Evolutionary conservation across 352 stramenopile genomes (phyloP).

Genomic region (Phytopythium chamaehyphon): DNA sequence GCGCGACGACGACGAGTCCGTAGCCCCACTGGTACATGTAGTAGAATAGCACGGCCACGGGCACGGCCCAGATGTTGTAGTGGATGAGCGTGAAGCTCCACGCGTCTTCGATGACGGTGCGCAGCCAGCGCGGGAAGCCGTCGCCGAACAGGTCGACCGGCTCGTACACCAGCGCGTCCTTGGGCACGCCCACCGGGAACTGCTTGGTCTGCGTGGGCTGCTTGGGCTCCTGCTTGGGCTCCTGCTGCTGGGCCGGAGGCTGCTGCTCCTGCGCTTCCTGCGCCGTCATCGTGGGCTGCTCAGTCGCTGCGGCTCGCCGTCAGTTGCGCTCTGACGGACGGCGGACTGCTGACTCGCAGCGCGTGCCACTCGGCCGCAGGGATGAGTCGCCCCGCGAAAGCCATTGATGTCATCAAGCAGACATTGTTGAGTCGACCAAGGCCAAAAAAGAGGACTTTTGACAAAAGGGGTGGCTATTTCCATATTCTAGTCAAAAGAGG

Average conservation of each 20-base stretch:
- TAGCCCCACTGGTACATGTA: slow-evolving; percentile 64
- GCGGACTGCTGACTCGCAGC: slow-evolving; percentile 6
- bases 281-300: slow-evolving; percentile 22
- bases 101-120: slow-evolving; percentile 28
- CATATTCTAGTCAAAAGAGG: too few relatives aligned
- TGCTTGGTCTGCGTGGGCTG: neutral
- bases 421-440: too few relatives aligned
- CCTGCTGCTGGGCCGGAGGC: slow-evolving; percentile 6
- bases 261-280: slow-evolving; percentile 10
- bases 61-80: slow-evolving; percentile 67
- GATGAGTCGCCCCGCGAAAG: neutral
- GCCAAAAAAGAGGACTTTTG: too few relatives aligned
- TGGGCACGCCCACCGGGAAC: slow-evolving; percentile 4
- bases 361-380: neutral
- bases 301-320: neutral
- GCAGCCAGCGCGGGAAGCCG: slow-evolving; percentile 37
- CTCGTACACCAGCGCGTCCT: slow-evolving; percentile 35
- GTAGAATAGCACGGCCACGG: slow-evolving; percentile 52
- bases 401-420: slow-evolving; percentile 7
- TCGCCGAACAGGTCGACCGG: slow-evolving; percentile 40
- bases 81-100: slow-evolving; percentile 70
- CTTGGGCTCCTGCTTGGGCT: slow-evolving; percentile 2
- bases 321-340: neutral
- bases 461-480: too few relatives aligned
- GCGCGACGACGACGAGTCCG: slow-evolving; percentile 38